Percentiles rank a stretch among this genome's conserved stretches.
These are phyloP conservation scores for Lentinula novae-zelandiae DNA, from an alignment of 1,284 basidiomycete genomes.

Conservation along the genomic window DNA sequence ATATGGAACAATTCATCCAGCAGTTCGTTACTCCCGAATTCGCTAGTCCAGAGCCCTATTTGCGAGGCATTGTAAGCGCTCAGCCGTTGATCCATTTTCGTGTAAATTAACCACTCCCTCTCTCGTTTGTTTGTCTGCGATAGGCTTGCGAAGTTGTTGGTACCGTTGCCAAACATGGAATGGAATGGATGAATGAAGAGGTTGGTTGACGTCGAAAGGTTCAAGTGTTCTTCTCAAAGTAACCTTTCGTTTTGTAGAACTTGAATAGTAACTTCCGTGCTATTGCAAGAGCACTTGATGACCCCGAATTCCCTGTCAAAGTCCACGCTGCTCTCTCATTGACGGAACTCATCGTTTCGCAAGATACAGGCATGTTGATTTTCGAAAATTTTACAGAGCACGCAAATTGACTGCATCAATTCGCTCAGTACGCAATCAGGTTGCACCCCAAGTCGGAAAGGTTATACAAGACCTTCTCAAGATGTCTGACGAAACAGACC, in stretches of 20 bases:
- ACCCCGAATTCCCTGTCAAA: slow-evolving; percentile 78
- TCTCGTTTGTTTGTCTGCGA: background rate
- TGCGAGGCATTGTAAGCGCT: slow-evolving; percentile 70
- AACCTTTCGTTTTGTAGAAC: slow-evolving; percentile 36
- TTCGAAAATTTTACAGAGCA: background rate
- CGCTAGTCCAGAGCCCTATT: slow-evolving; percentile 57
- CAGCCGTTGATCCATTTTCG: slow-evolving; percentile 7
- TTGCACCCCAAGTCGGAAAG: slow-evolving; percentile 80
- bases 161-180: slow-evolving; percentile 62
- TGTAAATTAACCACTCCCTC: background rate
- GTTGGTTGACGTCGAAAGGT: slow-evolving; percentile 30
- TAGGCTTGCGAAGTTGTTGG: slow-evolving; percentile 80
- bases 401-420: slow-evolving; percentile 3
- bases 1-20: slow-evolving; percentile 74
- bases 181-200: slow-evolving; percentile 65
- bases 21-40: slow-evolving; percentile 75
- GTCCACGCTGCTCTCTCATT: slow-evolving; percentile 82
- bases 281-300: slow-evolving; percentile 61
- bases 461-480: slow-evolving; percentile 88
- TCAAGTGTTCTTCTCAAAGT: background rate
- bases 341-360: slow-evolving; percentile 70
- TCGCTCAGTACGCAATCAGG: slow-evolving; percentile 58
- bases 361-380: slow-evolving; percentile 48
- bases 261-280: slow-evolving; percentile 62
- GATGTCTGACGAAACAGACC: slow-evolving; percentile 85